A percentile compares a stretch with the other conserved stretches of the same genome.
Evolutionary conservation across 768 basidiomycete species (phyloP).

Genomic region (Boletus bicolor): DNA sequence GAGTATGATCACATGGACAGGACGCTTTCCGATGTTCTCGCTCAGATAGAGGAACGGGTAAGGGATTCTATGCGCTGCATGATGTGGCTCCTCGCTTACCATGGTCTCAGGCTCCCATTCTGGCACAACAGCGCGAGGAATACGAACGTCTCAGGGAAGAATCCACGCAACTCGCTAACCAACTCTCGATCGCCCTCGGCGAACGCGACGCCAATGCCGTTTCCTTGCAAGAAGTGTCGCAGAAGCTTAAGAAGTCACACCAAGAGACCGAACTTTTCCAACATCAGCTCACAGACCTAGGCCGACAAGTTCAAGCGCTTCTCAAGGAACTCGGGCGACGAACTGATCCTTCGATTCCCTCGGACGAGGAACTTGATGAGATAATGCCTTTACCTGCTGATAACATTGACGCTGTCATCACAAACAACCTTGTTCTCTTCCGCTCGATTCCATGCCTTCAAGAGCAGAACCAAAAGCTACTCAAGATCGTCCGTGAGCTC

Average conservation of each 20-base stretch:
- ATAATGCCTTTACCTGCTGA: constrained; percentile 46
- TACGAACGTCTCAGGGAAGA: constrained; percentile 83
- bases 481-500: constrained; percentile 80
- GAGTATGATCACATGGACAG: constrained; percentile 87
- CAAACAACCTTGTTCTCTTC: constrained; percentile 86
- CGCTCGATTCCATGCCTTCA: constrained; percentile 76
- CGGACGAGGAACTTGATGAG: constrained; percentile 56
- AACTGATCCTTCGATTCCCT: constrained; percentile 78
- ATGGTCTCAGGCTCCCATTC: constrained; percentile 69
- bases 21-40: constrained; percentile 73
- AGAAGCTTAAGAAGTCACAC: constrained; percentile 56
- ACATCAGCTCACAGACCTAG: constrained; percentile 77
- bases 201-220: constrained; percentile 69
- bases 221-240: constrained; percentile 54
- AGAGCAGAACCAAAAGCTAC: constrained; percentile 84
- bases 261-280: constrained; percentile 67
- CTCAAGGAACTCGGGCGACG: constrained; percentile 76
- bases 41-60: constrained; percentile 90
- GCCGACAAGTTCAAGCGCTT: constrained; percentile 78
- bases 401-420: constrained; percentile 77
- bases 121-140: constrained; percentile 86
- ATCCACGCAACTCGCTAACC: constrained; percentile 73
- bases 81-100: neutral
- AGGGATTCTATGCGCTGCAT: neutral
- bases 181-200: constrained; percentile 69